Percentiles rank a stretch among this genome's conserved stretches.
These are phyloP conservation scores for Lasiodiplodia gonubiensis DNA, from an alignment of 2,329 filamentous ascomycete species.

Conservation along the genomic window DNA sequence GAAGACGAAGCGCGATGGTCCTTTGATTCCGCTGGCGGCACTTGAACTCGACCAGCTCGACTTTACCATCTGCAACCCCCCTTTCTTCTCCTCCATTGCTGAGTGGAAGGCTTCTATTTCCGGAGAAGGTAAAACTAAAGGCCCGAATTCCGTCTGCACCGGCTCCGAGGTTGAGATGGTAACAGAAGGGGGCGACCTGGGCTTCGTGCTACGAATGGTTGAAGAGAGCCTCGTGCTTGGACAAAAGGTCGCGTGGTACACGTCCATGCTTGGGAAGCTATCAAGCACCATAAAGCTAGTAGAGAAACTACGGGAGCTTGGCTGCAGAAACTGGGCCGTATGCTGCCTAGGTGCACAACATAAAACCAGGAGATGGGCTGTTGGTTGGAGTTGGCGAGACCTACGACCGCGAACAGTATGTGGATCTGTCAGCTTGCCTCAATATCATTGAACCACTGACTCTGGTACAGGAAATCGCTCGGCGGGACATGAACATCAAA, in stretches of 20 bases:
- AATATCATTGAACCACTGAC: constrained; percentile 52
- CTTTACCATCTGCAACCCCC: constrained; percentile 93
- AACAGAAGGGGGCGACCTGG: constrained; percentile 74
- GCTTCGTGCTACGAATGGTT: constrained; percentile 74
- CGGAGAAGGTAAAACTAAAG: constrained; percentile 68
- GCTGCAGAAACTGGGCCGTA: constrained; percentile 69
- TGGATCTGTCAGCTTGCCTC: constrained; percentile 54
- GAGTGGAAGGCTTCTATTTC: constrained; percentile 67
- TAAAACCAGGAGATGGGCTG: constrained; percentile 82
- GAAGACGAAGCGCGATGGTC: constrained; percentile 56
- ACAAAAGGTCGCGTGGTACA: constrained; percentile 72
- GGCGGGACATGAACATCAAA: constrained; percentile 46
- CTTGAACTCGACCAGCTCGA: constrained; percentile 63
- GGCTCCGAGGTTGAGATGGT: constrained; percentile 88
- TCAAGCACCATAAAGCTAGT: constrained; percentile 69
- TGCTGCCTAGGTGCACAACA: constrained; percentile 76
- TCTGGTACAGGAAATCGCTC: constrained; percentile 6
- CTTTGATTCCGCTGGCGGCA: constrained; percentile 68
- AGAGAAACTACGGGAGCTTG: constrained; percentile 60
- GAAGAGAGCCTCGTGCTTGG: constrained; percentile 60
- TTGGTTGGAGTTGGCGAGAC: constrained; percentile 68
- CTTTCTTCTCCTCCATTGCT: constrained; percentile 79
- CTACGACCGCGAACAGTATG: constrained; percentile 12
- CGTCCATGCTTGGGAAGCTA: constrained; percentile 85
- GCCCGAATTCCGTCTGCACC: constrained; percentile 75